Percentiles rank a stretch among this genome's conserved stretches.
phyloP scores from a whole-genome alignment of 805 yeast species.

The Diddensiella transvaalensis region DNA sequence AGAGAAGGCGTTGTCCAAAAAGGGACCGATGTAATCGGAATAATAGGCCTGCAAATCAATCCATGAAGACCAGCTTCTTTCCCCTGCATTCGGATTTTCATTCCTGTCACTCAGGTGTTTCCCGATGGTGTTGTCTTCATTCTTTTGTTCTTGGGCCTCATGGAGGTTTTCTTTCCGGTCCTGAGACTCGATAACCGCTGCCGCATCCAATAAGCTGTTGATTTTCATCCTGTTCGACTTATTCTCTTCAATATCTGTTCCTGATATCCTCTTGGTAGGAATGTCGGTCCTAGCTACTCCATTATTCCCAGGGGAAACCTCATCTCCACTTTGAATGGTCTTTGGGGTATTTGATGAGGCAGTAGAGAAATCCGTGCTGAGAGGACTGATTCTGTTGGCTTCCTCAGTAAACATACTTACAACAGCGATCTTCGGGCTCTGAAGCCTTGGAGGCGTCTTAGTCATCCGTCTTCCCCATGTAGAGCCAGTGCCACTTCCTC shows the following conservation, averaged over 20 bases:
- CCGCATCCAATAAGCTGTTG: slow-evolving; percentile 25
- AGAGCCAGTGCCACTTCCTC: background rate
- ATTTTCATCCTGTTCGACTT: slow-evolving; percentile 21
- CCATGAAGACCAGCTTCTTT: slow-evolving; percentile 16
- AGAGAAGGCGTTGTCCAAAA: slow-evolving; percentile 27
- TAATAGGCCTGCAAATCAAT: slow-evolving; percentile 24
- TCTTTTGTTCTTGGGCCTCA: background rate
- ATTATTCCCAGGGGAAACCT: background rate
- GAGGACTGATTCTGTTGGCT: slow-evolving; percentile 1
- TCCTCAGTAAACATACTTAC: background rate
- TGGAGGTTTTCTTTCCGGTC: background rate
- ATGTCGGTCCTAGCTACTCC: background rate
- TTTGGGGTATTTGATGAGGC: background rate
- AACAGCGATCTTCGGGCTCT: background rate
- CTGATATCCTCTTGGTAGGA: background rate
- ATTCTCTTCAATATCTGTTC: background rate
- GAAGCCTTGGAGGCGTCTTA: background rate
- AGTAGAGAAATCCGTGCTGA: background rate
- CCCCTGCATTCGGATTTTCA: background rate
- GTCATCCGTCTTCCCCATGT: background rate
- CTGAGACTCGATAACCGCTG: slow-evolving; percentile 19
- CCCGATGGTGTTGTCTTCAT: slow-evolving; percentile 1
- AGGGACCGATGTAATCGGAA: slow-evolving; percentile 23
- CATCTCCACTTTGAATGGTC: background rate
- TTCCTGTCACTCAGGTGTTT: too few relatives aligned